These are phyloP conservation scores for Pachysolen tannophilus DNA, from an alignment of 805 yeast species.

Conservation along the genomic window DNA sequence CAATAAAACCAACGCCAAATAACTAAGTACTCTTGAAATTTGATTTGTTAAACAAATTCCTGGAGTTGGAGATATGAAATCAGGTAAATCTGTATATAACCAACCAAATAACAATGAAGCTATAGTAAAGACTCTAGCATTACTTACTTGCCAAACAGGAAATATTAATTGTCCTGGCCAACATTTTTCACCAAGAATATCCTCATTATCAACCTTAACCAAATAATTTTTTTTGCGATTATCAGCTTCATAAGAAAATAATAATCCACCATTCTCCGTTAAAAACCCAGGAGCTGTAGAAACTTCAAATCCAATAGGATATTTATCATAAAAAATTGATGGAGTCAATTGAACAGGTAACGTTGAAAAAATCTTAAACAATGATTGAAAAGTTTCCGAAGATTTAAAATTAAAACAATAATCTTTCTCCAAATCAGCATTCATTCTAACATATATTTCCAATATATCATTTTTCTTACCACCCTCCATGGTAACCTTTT, in stretches of 20 bases:
- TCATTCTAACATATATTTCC: constrained; percentile 70
- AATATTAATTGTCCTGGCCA: constrained; percentile 90
- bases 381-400: constrained; percentile 48
- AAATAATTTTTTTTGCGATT: constrained; percentile 32
- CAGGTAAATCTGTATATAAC: constrained; percentile 94
- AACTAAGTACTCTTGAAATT: constrained; percentile 25
- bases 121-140: constrained; percentile 31
- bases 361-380: constrained; percentile 51
- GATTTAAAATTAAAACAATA: constrained; percentile 75
- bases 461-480: too few species aligned
- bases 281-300: constrained; percentile 69
- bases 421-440: constrained; percentile 79
- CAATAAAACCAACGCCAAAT: constrained; percentile 22
- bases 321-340: constrained; percentile 55
- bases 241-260: constrained; percentile 57
- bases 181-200: constrained; percentile 45
- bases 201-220: constrained; percentile 40
- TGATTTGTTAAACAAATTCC: constrained; percentile 74
- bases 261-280: constrained; percentile 74
- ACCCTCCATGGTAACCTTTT: too few species aligned
- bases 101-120: constrained; percentile 44
- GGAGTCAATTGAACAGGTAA: constrained; percentile 79
- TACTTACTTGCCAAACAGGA: constrained; percentile 58
- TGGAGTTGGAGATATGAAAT: constrained; percentile 83
- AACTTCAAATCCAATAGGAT: constrained; percentile 58